Conservation (phyloP, 1,284 basidiomycete species). For the Golubevia pallescens region DNA sequence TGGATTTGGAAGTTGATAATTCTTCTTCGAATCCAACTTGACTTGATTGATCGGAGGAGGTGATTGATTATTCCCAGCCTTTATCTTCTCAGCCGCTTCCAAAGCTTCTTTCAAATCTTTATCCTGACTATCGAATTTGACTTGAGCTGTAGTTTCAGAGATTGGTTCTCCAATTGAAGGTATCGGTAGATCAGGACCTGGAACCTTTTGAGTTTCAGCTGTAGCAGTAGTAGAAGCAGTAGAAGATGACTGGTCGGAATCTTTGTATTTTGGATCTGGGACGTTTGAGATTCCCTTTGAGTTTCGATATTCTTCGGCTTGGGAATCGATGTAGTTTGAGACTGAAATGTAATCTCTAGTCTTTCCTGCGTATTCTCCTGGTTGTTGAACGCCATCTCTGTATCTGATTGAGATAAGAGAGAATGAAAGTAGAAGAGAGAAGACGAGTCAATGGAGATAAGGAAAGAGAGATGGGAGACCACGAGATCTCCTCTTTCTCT, state of each 20-base stretch:
- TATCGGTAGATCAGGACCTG: neutral
- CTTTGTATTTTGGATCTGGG: constrained; percentile 3
- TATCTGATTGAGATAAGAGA: constrained; percentile 17
- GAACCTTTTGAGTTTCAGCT: neutral
- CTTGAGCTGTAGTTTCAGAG: neutral
- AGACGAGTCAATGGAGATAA: neutral
- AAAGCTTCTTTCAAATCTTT: no score
- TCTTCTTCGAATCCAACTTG: no score
- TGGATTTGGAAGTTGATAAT: constrained; percentile 29
- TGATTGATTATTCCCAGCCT: no score
- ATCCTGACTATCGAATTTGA: no score
- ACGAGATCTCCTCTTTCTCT: no score
- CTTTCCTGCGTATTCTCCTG: constrained; percentile 16
- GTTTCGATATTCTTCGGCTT: constrained; percentile 31
- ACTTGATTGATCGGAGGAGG: no score
- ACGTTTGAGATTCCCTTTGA: constrained; percentile 26
- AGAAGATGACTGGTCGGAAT: neutral
- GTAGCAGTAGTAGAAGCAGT: constrained; percentile 5
- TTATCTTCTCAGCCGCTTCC: no score
- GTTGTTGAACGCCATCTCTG: constrained; percentile 36
- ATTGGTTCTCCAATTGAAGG: neutral
- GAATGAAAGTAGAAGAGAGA: neutral
- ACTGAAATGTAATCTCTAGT: constrained; percentile 38
- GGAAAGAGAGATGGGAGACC: no score
- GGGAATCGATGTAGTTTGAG: constrained; percentile 38